Evolutionary conservation across 768 basidiomycete genomes (phyloP).

Genomic region (Leccinum boreale): DNA sequence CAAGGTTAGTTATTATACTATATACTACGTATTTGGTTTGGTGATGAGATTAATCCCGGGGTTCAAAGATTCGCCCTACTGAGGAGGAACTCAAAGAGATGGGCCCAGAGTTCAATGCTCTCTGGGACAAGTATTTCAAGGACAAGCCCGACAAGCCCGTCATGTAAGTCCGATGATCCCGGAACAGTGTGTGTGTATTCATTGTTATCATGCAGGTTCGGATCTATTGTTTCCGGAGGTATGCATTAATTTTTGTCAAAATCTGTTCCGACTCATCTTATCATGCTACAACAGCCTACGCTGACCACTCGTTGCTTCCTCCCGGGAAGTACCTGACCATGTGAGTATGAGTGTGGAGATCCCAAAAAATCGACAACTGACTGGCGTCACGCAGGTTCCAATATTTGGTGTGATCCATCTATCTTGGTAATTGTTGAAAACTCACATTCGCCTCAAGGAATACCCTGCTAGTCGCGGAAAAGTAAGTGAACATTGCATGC

Average conservation of each 20-base stretch:
- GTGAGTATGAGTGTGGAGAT: slow-evolving; percentile 29
- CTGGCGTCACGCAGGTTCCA: slow-evolving; percentile 43
- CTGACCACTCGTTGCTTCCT: slow-evolving; percentile 66
- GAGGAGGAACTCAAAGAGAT: slow-evolving; percentile 70
- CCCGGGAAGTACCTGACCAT: slow-evolving; percentile 72
- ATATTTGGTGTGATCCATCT: slow-evolving; percentile 39
- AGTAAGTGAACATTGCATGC: slow-evolving; percentile 27
- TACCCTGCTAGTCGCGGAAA: slow-evolving; percentile 74
- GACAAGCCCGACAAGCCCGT: slow-evolving; percentile 79
- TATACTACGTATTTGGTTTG: background rate
- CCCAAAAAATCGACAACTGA: slow-evolving; percentile 22
- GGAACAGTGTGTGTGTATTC: background rate
- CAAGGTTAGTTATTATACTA: slow-evolving; percentile 42
- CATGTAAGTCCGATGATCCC: slow-evolving; percentile 40
- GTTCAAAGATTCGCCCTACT: slow-evolving; percentile 58
- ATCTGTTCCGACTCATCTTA: background rate
- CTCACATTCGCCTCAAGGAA: slow-evolving; percentile 33
- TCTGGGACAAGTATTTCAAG: slow-evolving; percentile 72
- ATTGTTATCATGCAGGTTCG: slow-evolving; percentile 40
- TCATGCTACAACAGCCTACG: slow-evolving; percentile 44
- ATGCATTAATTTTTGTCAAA: background rate
- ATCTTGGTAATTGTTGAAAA: background rate
- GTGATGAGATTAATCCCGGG: background rate
- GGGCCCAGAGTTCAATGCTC: slow-evolving; percentile 71
- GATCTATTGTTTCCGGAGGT: slow-evolving; percentile 64